A percentile compares a stretch with the other conserved stretches of the same genome.
Conservation (phyloP, 2,329 filamentous ascomycete genomes). For the Xylariaceae sp. region DNA sequence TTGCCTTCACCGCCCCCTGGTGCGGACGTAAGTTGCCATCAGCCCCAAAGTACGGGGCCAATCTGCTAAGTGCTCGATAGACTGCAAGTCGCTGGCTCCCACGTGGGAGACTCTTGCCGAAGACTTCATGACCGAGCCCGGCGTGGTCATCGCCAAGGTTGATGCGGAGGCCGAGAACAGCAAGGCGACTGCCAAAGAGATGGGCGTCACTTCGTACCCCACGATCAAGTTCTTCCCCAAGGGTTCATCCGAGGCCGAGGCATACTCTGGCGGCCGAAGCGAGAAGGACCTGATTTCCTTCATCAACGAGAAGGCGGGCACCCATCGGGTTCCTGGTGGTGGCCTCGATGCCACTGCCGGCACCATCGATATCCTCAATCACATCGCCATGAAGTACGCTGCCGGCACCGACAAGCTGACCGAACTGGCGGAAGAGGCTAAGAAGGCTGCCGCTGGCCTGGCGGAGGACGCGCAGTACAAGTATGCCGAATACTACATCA, state of each 20-base stretch:
- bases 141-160: conserved; percentile 86
- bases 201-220: conserved; percentile 80
- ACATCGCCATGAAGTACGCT: conserved; percentile 65
- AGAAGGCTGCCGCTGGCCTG: conserved; percentile 60
- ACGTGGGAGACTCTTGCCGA: conserved; percentile 80
- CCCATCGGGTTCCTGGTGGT: conserved; percentile 75
- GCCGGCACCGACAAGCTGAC: conserved; percentile 50
- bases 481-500: conserved; percentile 90
- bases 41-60: conserved; percentile 4
- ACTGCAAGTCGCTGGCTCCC: conserved; percentile 93
- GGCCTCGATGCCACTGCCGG: conserved; percentile 72
- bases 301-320: conserved; percentile 83
- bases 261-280: conserved; percentile 68
- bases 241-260: conserved; percentile 63
- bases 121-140: conserved; percentile 70
- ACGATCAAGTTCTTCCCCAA: conserved; percentile 97
- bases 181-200: conserved; percentile 67
- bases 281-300: conserved; percentile 72
- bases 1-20: conserved; percentile 97
- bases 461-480: conserved; percentile 58
- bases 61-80: conserved; percentile 38
- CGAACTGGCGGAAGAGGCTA: conserved; percentile 61
- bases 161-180: conserved; percentile 82
- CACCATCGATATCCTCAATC: conserved; percentile 72
- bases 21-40: conserved; percentile 80